phyloP scores from a whole-genome alignment of 225 moss, liverwort and hornwort genomes.

The Bryum argenteum region DNA sequence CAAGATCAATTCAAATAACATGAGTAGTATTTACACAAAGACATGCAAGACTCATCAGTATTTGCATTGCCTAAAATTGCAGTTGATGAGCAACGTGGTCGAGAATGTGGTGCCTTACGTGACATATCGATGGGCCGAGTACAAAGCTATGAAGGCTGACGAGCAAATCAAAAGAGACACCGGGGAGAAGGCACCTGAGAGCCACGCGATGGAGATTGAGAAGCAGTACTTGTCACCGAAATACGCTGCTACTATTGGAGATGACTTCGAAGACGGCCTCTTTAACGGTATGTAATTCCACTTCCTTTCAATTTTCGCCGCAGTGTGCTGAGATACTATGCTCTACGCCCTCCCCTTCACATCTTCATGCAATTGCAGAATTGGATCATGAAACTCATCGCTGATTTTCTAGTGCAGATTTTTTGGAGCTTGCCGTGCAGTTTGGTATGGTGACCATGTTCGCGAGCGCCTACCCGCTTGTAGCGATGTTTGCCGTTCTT shows the following conservation, averaged over 20 bases:
- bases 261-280: conserved; percentile 81
- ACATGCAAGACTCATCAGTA: not conserved
- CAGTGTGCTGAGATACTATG: conserved; percentile 1
- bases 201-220: conserved; percentile 45
- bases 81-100: conserved; percentile 79
- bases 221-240: conserved; percentile 69
- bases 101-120: conserved; percentile 79
- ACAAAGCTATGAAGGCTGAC: conserved; percentile 70
- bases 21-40: not conserved
- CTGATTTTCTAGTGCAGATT: conserved; percentile 49
- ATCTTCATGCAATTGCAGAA: not conserved
- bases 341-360: not conserved
- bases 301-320: conserved; percentile 13
- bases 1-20: not conserved
- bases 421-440: conserved; percentile 85
- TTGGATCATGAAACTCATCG: not conserved
- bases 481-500: conserved; percentile 69
- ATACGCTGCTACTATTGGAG: conserved; percentile 67
- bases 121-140: conserved; percentile 69
- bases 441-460: conserved; percentile 96
- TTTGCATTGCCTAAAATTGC: conserved; percentile 19
- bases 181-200: conserved; percentile 66
- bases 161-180: conserved; percentile 60
- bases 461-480: conserved; percentile 80
- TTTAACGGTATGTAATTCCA: conserved; percentile 63